phyloP scores from a whole-genome alignment of 106 monocot species.

The Allium fistulosum region DNA sequence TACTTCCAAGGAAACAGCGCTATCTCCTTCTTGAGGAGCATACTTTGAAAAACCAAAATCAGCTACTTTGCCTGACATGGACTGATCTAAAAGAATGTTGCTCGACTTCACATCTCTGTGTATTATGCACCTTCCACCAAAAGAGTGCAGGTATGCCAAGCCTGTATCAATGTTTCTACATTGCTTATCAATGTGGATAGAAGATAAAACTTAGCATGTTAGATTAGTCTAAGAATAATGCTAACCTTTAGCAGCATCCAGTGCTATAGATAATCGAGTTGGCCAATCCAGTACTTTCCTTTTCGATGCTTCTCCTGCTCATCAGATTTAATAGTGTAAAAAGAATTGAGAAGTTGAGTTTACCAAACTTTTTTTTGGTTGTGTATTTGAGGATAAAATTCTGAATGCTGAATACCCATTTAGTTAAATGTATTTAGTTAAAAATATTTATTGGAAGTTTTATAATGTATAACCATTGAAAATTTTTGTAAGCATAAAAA shows the following conservation, averaged over 20 bases:
- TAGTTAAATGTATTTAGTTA: too few species aligned
- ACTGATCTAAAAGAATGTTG: slow-evolving; percentile 66
- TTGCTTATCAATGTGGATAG: neutral
- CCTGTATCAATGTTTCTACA: slow-evolving; percentile 20
- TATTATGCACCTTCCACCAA: slow-evolving; percentile 47
- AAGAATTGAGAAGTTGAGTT: neutral
- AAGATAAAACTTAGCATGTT: too few species aligned
- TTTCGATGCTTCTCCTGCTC: slow-evolving; percentile 52
- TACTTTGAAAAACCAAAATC: slow-evolving; percentile 65
- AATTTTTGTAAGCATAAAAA: too few species aligned
- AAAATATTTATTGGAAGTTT: too few species aligned
- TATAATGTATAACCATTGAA: too few species aligned
- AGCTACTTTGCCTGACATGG: slow-evolving; percentile 54
- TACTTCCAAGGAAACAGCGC: slow-evolving; percentile 54
- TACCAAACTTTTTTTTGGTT: too few species aligned
- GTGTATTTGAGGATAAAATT: too few species aligned
- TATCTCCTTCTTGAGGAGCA: slow-evolving; percentile 65
- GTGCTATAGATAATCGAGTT: slow-evolving; percentile 46
- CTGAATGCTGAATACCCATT: too few species aligned
- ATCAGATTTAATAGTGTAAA: neutral
- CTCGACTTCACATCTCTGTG: slow-evolving; percentile 62
- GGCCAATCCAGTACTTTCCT: slow-evolving; percentile 63
- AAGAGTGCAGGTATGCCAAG: slow-evolving; percentile 45
- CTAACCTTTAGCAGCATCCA: slow-evolving; percentile 59
- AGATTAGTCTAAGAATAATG: slow-evolving; percentile 1